Percentiles rank a stretch among this genome's conserved stretches.
Evolutionary conservation across 2,329 filamentous ascomycete genomes (phyloP).

Genomic region (Xylariaceae sp.): DNA sequence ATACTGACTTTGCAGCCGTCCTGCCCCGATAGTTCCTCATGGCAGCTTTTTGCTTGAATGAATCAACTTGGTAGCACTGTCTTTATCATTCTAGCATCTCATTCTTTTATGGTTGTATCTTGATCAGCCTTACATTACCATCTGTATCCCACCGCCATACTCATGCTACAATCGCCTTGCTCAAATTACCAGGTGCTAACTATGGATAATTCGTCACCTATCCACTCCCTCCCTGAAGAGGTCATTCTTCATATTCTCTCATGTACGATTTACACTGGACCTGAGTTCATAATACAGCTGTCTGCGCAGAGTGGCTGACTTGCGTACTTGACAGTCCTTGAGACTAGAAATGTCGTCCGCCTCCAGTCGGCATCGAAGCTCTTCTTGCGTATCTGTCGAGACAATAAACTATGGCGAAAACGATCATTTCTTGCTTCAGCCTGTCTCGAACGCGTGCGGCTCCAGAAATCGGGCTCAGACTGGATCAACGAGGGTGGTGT

Average conservation of each 20-base stretch:
- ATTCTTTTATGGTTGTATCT: too few relatives aligned
- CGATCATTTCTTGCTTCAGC: conserved; percentile 69
- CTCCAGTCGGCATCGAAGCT: conserved; percentile 66
- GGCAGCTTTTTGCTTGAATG: too few relatives aligned
- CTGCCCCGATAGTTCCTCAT: too few relatives aligned
- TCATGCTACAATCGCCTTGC: not conserved
- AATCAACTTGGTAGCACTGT: too few relatives aligned
- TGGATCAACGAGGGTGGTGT: conserved; percentile 24
- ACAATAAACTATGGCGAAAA: conserved; percentile 71
- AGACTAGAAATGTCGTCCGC: conserved; percentile 52
- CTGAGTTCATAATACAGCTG: too few relatives aligned
- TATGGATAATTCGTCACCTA: conserved; percentile 19
- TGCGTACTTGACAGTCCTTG: conserved; percentile 40
- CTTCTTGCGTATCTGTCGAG: conserved; percentile 64
- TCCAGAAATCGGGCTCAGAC: conserved; percentile 48
- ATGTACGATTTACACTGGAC: conserved; percentile 40
- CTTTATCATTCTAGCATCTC: too few relatives aligned
- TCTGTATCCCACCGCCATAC: too few relatives aligned
- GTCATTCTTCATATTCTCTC: conserved; percentile 59
- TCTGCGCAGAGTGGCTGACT: too few relatives aligned
- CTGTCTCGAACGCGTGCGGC: conserved; percentile 51
- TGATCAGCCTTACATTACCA: too few relatives aligned
- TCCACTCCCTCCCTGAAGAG: conserved; percentile 59
- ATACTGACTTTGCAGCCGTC: too few relatives aligned
- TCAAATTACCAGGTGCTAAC: not conserved